phyloP scores from a whole-genome alignment of 768 basidiomycete species.

The Leccinum imitatum region DNA sequence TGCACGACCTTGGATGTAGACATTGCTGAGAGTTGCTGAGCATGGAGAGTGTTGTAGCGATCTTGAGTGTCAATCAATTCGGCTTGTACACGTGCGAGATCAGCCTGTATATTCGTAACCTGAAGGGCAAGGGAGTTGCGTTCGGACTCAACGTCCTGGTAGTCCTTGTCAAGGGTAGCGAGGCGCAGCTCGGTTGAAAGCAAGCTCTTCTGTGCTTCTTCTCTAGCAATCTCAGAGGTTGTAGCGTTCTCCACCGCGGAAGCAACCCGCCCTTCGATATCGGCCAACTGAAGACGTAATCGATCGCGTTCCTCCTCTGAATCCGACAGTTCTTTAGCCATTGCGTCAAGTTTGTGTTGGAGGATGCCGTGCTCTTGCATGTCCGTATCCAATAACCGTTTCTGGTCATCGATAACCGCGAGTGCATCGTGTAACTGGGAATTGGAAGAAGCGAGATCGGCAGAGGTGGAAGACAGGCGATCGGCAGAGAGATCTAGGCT shows the following conservation, averaged over 20 bases:
- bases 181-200: conserved; percentile 42
- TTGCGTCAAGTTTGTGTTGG: conserved; percentile 34
- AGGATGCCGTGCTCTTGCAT: conserved; percentile 26
- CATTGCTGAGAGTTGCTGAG: conserved; percentile 66
- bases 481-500: conserved; percentile 25
- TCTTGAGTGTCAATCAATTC: conserved; percentile 57
- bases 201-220: conserved; percentile 34
- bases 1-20: conserved; percentile 53
- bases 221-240: conserved; percentile 34
- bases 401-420: conserved; percentile 21
- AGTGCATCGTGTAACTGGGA: conserved; percentile 18
- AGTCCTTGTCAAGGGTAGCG: conserved; percentile 41
- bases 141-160: conserved; percentile 61
- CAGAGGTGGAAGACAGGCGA: conserved; percentile 9
- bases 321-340: conserved; percentile 37
- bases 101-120: conserved; percentile 59
- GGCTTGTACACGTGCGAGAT: conserved; percentile 51
- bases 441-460: conserved; percentile 17
- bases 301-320: conserved; percentile 23
- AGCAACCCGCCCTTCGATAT: conserved; percentile 34
- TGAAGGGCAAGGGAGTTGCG: conserved; percentile 67
- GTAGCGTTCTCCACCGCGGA: conserved; percentile 35
- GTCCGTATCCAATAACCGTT: conserved; percentile 12
- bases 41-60: conserved; percentile 61
- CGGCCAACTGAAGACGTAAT: conserved; percentile 33